Evolutionary conservation across 805 yeast species (phyloP).

Genomic region (Saturnispora silvae): DNA sequence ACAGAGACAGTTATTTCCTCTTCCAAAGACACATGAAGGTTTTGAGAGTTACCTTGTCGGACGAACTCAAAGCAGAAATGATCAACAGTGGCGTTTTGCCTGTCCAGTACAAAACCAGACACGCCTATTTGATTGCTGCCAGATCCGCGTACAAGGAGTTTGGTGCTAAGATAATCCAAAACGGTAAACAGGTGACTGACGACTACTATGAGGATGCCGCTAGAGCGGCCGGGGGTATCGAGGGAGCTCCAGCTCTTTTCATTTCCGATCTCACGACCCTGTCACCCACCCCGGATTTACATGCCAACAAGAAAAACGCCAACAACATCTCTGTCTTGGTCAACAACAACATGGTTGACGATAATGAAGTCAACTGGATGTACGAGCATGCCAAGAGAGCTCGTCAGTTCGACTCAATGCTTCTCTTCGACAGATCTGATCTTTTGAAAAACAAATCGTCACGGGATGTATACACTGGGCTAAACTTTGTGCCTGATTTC

Average conservation of each 20-base stretch:
- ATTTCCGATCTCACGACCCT: slow-evolving; percentile 5
- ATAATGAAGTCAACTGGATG: slow-evolving; percentile 44
- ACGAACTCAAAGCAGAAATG: slow-evolving; percentile 72
- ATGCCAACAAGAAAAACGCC: slow-evolving; percentile 6
- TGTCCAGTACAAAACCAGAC: slow-evolving; percentile 80
- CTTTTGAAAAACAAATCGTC: slow-evolving; percentile 43
- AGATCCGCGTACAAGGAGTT: slow-evolving; percentile 82
- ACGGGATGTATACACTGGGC: slow-evolving; percentile 80
- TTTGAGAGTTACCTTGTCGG: slow-evolving; percentile 61
- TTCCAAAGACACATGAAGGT: slow-evolving; percentile 78
- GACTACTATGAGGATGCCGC: slow-evolving; percentile 74
- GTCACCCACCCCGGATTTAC: not conserved
- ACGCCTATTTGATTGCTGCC: slow-evolving; percentile 85
- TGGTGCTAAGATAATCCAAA: slow-evolving; percentile 73
- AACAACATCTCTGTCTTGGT: slow-evolving; percentile 8
- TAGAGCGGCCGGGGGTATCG: slow-evolving; percentile 46
- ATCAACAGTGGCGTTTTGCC: slow-evolving; percentile 77
- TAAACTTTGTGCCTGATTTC: slow-evolving; percentile 55
- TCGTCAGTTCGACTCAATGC: slow-evolving; percentile 54
- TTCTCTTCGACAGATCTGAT: slow-evolving; percentile 47
- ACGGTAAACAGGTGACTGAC: slow-evolving; percentile 73
- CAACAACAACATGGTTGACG: slow-evolving; percentile 8
- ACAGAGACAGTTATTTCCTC: slow-evolving; percentile 80
- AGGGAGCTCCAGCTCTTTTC: slow-evolving; percentile 38
- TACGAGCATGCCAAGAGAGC: slow-evolving; percentile 75